These are phyloP conservation scores for Chlorella vulgaris DNA, from an alignment of 139 green algal species.

Conservation along the genomic window DNA sequence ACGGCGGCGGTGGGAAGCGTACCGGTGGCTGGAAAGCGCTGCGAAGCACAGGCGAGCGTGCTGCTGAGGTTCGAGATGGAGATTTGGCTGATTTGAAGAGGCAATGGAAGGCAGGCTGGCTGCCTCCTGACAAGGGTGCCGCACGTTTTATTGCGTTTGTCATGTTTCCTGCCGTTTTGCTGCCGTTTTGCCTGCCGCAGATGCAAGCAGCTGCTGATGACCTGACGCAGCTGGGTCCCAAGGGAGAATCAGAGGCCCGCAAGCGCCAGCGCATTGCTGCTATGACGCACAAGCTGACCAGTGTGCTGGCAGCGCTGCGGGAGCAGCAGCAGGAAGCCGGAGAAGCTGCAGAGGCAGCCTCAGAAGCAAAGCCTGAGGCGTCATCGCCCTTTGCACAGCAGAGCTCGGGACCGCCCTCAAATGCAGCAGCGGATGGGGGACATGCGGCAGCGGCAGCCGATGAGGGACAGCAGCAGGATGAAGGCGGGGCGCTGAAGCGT, in stretches of 20 bases:
- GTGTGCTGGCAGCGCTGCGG: not conserved
- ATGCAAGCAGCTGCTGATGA: not conserved
- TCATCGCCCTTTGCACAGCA: not conserved
- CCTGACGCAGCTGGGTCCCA: not conserved
- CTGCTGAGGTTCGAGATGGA: no score
- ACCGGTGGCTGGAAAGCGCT: not conserved
- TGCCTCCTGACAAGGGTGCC: no score
- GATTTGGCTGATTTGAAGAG: no score
- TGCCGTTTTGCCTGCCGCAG: not conserved
- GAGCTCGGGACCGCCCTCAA: no score
- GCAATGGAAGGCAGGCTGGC: no score
- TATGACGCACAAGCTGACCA: slow-evolving; percentile 9
- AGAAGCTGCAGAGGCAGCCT: not conserved
- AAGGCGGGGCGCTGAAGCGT: not conserved
- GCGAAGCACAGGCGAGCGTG: not conserved
- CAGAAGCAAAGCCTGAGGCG: not conserved
- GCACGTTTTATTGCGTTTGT: not conserved
- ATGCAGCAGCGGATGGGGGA: no score
- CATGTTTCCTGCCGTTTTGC: not conserved
- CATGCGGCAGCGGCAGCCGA: not conserved
- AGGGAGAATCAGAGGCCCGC: slow-evolving; percentile 4
- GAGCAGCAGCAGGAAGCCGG: not conserved
- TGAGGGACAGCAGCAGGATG: no score
- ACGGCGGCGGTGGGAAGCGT: not conserved
- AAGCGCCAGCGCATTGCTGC: slow-evolving; percentile 21